Base-by-base conservation (phyloP, 2,329 filamentous ascomycete genomes). In the Ophiostoma ulmi region DNA sequence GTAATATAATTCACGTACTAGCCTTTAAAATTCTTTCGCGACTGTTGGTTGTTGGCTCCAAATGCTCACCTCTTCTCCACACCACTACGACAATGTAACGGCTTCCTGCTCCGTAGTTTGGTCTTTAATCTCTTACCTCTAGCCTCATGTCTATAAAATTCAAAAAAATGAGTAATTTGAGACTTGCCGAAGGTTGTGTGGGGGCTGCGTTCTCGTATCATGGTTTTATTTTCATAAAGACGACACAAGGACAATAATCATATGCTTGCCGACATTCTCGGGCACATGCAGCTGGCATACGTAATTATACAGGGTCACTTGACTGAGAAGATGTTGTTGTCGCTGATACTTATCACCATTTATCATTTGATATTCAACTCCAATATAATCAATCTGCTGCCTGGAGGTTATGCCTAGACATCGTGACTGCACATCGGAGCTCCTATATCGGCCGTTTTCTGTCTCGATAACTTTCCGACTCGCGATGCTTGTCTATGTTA, bases 31-130 rank as follows among this genome's bases (percentile, higher is more conserved):
- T 48, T 20, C 17, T 66, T 63, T 63, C n/a, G 20, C 8, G 58
- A 26, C 58, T 63, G 58, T 63, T 63, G 58, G 58, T 63, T 63
- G 58, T 63, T 63, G 58, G 58, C 22, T 17, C 58, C 26, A 63
- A 58, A 8, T 58, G 52, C 41, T 52, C 38, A 39, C 35, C 14
- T 31, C 31, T 38, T 65, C 44, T 58, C 44, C 70, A 71, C 70
- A 63, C 67, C 70, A 63, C 63, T 61, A n/a, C 39, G 44, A 63
- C 58, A 63, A 36, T 63, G 26, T 20, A 39, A 63, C 67, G 70
- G 67, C 58, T 65, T 66, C 44, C 17, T 3, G 52, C 48, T 69
- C 58, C 66, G 55, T 71, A 20, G 7, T 64, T 55, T n/a, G 20
- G 5, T 55, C 48, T 26, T 58, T 58, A 26, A 44, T 17, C 13